Evolutionary conservation across 768 basidiomycete species (phyloP).

Genomic region (Agrocybe chaxingu): DNA sequence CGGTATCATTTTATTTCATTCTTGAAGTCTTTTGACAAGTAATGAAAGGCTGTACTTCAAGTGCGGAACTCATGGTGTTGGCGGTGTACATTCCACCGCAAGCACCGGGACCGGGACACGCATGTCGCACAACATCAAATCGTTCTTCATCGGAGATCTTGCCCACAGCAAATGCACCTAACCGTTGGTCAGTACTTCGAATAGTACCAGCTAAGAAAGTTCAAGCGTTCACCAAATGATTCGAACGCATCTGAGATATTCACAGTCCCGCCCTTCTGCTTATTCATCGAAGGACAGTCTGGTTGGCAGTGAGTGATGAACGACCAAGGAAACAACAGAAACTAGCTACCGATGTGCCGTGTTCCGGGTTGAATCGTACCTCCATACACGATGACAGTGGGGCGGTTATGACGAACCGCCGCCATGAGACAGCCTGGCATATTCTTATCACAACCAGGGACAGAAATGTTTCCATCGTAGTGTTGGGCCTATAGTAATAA

Average conservation of each 20-base stretch:
- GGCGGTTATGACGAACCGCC: slow-evolving; percentile 81
- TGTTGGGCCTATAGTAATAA: slow-evolving; percentile 62
- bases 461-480: slow-evolving; percentile 83
- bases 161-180: slow-evolving; percentile 74
- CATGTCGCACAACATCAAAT: slow-evolving; percentile 81
- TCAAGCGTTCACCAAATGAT: slow-evolving; percentile 56
- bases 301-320: neutral
- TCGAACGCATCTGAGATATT: slow-evolving; percentile 87
- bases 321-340: too few relatives aligned
- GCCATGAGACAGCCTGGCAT: slow-evolving; percentile 91
- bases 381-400: slow-evolving; percentile 84
- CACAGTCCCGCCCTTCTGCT: slow-evolving; percentile 74
- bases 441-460: slow-evolving; percentile 91
- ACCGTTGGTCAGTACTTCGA: neutral
- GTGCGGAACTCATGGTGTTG: slow-evolving; percentile 84
- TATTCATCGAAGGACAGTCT: slow-evolving; percentile 81
- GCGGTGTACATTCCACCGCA: slow-evolving; percentile 92
- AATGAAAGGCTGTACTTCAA: slow-evolving; percentile 44
- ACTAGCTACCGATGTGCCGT: slow-evolving; percentile 53
- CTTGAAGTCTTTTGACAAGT: neutral
- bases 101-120: slow-evolving; percentile 81
- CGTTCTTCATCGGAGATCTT: slow-evolving; percentile 78
- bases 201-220: neutral
- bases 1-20: neutral
- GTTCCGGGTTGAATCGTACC: slow-evolving; percentile 80